Percentiles rank a stretch among this genome's conserved stretches.
Conservation (phyloP, 345 rosid genomes). For the Iberis pinnata region DNA sequence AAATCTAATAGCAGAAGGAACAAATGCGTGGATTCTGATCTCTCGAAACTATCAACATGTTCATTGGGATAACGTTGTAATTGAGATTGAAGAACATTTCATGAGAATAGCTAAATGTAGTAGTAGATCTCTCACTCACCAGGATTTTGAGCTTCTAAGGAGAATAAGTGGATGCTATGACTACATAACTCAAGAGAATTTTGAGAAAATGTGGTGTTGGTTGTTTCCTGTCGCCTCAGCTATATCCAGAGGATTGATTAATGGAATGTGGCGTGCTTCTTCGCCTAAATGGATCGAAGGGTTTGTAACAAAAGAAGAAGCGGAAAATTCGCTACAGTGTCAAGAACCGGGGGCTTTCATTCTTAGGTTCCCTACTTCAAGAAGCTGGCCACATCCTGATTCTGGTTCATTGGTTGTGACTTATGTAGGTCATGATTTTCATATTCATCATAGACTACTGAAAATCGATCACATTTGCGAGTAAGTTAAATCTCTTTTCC, state of each 20-base stretch:
- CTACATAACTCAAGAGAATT: constrained; percentile 70
- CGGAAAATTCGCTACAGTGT: constrained; percentile 71
- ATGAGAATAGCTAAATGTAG: constrained; percentile 67
- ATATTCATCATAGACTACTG: constrained; percentile 59
- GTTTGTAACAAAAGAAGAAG: constrained; percentile 91
- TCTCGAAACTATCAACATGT: constrained; percentile 55
- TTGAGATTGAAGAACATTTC: constrained; percentile 80
- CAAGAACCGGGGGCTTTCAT: constrained; percentile 93
- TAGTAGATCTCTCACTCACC: constrained; percentile 63
- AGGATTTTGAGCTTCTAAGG: constrained; percentile 72
- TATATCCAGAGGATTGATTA: constrained; percentile 53
- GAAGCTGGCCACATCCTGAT: constrained; percentile 99
- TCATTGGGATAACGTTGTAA: constrained; percentile 64
- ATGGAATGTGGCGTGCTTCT: constrained; percentile 57
- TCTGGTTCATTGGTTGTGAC: constrained; percentile 83
- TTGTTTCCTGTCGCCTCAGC: constrained; percentile 74
- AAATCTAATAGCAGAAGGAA: constrained; percentile 85
- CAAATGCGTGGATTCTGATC: constrained; percentile 66
- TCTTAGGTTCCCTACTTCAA: constrained; percentile 83
- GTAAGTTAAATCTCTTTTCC: constrained; percentile 29
- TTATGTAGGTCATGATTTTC: constrained; percentile 62
- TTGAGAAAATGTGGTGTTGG: constrained; percentile 98
- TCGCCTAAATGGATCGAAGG: constrained; percentile 95
- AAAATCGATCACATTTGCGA: constrained; percentile 49
- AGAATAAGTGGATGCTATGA: constrained; percentile 79